Base-by-base conservation (phyloP, 495 filamentous ascomycete genomes). In the Filosporella fistucella region DNA sequence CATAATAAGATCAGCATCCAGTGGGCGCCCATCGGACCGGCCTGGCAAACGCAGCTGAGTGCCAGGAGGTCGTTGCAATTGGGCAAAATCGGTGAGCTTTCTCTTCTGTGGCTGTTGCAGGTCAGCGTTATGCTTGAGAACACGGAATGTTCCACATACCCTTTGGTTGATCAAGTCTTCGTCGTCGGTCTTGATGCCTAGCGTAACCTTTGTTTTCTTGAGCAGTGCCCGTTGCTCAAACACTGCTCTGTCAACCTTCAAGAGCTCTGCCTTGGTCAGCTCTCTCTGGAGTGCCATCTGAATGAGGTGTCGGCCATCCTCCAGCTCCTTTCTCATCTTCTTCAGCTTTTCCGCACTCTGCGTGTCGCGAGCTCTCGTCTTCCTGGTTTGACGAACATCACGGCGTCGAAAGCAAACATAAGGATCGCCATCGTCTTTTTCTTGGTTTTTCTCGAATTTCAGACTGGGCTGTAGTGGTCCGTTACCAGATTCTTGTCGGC, bases 391-490 rank as follows among this genome's bases (percentile, higher is more conserved):
- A 32, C 93, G 88, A 26, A 95, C 88, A 64, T 98, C 93, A 35
- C 94, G 87, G 45, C 94, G 86, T 51, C 93, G 84, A 78, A 98
- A 98, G 70, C 93, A 98, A 63, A 98, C 91, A 63, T 94, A 98
- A 44, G 93, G 94, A 68, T 98, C 93, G 54, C 85, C 78, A 56
- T 98, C 93, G 64, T 98, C 93, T 36, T 85, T 95, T 44, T 97
- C 93, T 61, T 85, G 82, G 38, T 89, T 85, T 32, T 81, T 90
- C 70, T 97, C 94, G 44, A 95, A 89, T 79, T 95, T 97, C 64
- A 97, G 80, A 18, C 69, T 76, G 12, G 86, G 73, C 58, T 87
- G 82, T 32, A 96, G 69, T 3, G 79, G 60, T 50, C 69, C 78
- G 64, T 90, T 95, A 47, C 75, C 77, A 30, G 72, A 66, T 37